phyloP scores from a whole-genome alignment of 75 land plant genomes.

The Ceratopteris richardii region DNA sequence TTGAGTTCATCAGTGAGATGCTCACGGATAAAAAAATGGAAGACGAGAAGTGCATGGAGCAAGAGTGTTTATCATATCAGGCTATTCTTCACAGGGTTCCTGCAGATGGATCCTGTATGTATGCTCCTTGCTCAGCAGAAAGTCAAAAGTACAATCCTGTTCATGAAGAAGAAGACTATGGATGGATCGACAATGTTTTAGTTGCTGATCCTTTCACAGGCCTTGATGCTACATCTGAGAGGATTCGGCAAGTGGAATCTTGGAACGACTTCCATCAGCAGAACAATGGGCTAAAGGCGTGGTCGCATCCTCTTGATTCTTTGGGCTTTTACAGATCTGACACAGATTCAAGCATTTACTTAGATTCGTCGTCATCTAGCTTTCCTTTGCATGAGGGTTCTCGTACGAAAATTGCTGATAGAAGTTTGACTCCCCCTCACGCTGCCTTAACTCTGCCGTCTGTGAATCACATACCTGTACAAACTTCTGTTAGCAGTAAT shows the following conservation, averaged over 20 bases:
- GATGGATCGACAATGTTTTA: slow-evolving; percentile 16
- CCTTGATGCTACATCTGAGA: neutral
- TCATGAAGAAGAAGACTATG: slow-evolving; percentile 1
- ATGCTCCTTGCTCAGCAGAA: neutral
- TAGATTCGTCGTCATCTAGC: no score
- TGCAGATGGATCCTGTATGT: slow-evolving; percentile 27
- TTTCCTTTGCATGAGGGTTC: no score
- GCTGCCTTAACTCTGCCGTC: no score
- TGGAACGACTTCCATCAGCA: neutral
- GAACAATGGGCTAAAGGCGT: neutral
- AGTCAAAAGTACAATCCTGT: neutral
- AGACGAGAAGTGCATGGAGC: slow-evolving; percentile 43
- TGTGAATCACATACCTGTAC: no score
- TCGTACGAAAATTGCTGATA: no score
- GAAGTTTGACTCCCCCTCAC: no score
- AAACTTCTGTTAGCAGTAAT: no score
- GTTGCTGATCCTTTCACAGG: neutral
- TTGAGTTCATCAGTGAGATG: slow-evolving; percentile 47
- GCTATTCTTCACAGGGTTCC: slow-evolving; percentile 53
- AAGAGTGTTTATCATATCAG: slow-evolving; percentile 47
- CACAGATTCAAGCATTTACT: no score
- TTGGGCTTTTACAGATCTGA: no score
- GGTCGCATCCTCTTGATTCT: no score
- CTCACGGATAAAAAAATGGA: slow-evolving; percentile 72
- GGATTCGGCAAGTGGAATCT: neutral